Base-by-base conservation (phyloP, 2,329 filamentous ascomycete genomes). In the Byssothecium circinans region DNA sequence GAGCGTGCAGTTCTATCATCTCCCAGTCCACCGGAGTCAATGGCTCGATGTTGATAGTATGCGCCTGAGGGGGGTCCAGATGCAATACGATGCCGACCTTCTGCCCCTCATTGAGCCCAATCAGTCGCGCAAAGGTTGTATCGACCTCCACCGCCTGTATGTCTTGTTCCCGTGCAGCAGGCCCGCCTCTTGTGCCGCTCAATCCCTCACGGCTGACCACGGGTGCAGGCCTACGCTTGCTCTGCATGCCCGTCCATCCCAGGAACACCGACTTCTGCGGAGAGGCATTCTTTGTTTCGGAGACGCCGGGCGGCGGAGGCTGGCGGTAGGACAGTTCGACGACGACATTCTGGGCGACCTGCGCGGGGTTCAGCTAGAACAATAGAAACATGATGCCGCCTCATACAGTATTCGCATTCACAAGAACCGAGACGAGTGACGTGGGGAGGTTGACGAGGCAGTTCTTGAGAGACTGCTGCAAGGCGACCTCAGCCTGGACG, bases 161-260 rank as follows among this genome's bases (percentile, higher is more conserved):
- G 54, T 96, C 91, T 66, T 91, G 88, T 52, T 94, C 89, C 62
- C 85, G 80, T 11, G 73, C 72, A 17, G 78, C 75, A n/a, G 74
- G 69, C n/a, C 76, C 78, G 23, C 79, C 78, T 52, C 84, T 78
- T 27, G 75, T 75, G 18, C 81, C 78, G 57, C 76, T 82, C 58
- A 91, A 80, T 1, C 89, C 87, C 65, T 94, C 88, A 57, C 86
- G 84, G 47, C 83, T 81, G 22, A 94, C 83, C 22, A 91, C 80
- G 0, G 89, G 82, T 11, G 85, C 83, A 58, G 88, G 76, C 69
- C 85, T 88, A 65, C 89, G 84, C 79, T 91, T 95, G 77, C 91
- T 96, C 56, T 91, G 88, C 89, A 99, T 95, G 60, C 94, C 94
- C 10, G 94, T 96, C 94, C 94, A 99, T 69, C 94, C 94, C 50